A percentile compares a stretch with the other conserved stretches of the same genome.
Evolutionary conservation across 2,329 filamentous ascomycete species (phyloP).

Genomic region (Fonsecaea multimorphosa): DNA sequence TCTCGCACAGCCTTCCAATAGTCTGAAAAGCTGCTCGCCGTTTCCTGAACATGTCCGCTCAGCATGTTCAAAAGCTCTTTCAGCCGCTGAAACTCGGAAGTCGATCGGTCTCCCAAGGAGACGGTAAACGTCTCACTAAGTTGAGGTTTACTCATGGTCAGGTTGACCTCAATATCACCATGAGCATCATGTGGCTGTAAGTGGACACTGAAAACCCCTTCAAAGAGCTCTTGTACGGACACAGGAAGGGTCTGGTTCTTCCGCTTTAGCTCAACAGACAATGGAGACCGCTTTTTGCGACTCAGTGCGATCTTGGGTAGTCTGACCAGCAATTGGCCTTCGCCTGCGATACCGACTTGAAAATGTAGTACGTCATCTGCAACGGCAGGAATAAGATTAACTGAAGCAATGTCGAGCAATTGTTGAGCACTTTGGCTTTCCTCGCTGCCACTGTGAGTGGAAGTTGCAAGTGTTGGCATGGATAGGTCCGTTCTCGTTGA

Average conservation of each 20-base stretch:
- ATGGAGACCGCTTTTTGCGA: conserved; percentile 50
- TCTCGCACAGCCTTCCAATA: not conserved
- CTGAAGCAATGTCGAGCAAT: conserved; percentile 15
- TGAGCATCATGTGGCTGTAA: conserved; percentile 58
- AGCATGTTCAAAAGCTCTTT: conserved; percentile 49
- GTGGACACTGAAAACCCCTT: conserved; percentile 60
- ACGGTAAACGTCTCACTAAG: conserved; percentile 46
- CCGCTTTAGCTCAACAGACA: conserved; percentile 58
- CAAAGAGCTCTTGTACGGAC: conserved; percentile 58
- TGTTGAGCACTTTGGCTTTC: conserved; percentile 1
- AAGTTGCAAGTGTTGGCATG: not conserved
- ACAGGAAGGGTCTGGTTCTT: conserved; percentile 50
- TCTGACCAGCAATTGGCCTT: conserved; percentile 28
- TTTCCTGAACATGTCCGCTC: conserved; percentile 43
- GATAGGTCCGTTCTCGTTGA: not conserved
- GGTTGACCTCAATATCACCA: conserved; percentile 57
- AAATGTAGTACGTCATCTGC: conserved; percentile 27
- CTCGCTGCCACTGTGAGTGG: not conserved
- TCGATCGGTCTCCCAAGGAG: conserved; percentile 55
- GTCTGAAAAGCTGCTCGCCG: not conserved
- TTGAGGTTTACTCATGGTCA: conserved; percentile 47
- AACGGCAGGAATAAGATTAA: not conserved
- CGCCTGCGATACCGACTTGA: conserved; percentile 25
- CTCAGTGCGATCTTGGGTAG: conserved; percentile 26
- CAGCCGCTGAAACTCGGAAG: conserved; percentile 54